Conservation (phyloP, 345 rosid species). For the Populus deltoides region DNA sequence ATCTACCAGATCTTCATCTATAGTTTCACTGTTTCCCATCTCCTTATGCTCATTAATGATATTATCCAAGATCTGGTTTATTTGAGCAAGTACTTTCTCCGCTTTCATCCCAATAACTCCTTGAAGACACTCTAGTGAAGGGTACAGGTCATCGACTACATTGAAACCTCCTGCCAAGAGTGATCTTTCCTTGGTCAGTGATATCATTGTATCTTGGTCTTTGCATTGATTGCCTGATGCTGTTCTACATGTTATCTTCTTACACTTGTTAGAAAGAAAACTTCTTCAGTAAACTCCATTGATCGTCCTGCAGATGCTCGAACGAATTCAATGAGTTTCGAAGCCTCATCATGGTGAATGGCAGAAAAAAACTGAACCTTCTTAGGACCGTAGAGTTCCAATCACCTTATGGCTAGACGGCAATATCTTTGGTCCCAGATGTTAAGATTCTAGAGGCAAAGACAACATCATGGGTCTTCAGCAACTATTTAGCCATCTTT, state of each 20-base stretch:
- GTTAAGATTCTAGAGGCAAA: neutral
- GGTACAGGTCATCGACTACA: slow-evolving; percentile 4
- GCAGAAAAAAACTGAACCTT: slow-evolving; percentile 3
- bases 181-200: neutral
- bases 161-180: slow-evolving; percentile 12
- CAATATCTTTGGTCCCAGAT: slow-evolving; percentile 5
- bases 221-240: slow-evolving; percentile 12
- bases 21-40: neutral
- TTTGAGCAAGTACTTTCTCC: neutral
- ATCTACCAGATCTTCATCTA: slow-evolving; percentile 14
- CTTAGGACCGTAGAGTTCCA: slow-evolving; percentile 8
- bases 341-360: slow-evolving; percentile 9
- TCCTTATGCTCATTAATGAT: slow-evolving; percentile 2
- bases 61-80: neutral
- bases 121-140: slow-evolving; percentile 6
- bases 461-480: slow-evolving; percentile 5
- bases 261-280: slow-evolving; percentile 1
- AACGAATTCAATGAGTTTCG: neutral
- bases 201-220: neutral
- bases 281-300: neutral
- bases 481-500: slow-evolving; percentile 4
- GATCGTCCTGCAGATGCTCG: neutral
- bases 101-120: neutral
- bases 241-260: slow-evolving; percentile 4
- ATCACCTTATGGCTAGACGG: slow-evolving; percentile 12